A percentile compares a stretch with the other conserved stretches of the same genome.
Evolutionary conservation across 768 basidiomycete species (phyloP).

Genomic region (Mycena leptocephala): DNA sequence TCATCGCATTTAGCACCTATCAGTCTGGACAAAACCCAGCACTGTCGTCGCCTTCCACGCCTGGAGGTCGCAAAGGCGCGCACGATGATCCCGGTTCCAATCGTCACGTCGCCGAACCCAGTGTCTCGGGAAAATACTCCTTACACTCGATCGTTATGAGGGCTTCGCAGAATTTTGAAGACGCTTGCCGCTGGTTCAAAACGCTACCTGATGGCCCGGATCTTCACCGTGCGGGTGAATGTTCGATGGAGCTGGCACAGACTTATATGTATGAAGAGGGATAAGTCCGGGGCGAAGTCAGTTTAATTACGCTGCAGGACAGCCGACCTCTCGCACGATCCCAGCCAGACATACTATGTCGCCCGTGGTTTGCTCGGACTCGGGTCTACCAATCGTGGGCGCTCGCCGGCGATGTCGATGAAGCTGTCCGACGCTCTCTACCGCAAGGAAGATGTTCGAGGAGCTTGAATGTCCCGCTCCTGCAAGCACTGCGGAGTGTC

Average conservation of each 20-base stretch:
- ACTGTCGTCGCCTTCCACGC: constrained; percentile 5
- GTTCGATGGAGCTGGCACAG: not conserved
- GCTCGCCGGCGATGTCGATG: not conserved
- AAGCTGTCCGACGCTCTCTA: constrained; percentile 11
- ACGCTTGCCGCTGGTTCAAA: not conserved
- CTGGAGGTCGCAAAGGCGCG: constrained; percentile 8
- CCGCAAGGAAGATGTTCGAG: constrained; percentile 21
- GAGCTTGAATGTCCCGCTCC: constrained; percentile 6
- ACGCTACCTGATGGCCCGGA: not conserved
- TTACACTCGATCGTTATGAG: not conserved
- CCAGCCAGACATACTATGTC: not conserved
- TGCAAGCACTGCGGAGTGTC: constrained; percentile 28
- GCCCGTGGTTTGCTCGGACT: constrained; percentile 12
- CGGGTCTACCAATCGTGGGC: constrained; percentile 6
- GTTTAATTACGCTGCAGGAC: too few species aligned
- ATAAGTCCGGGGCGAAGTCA: too few species aligned
- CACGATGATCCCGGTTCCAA: not conserved
- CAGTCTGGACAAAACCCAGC: constrained; percentile 36
- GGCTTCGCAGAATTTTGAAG: constrained; percentile 1
- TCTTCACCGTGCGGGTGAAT: not conserved
- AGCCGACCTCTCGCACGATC: not conserved
- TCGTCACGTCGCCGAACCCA: too few species aligned
- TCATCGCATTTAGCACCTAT: constrained; percentile 34
- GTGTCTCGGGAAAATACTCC: not conserved
- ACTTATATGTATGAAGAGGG: not conserved